Base-by-base conservation (phyloP, 1,284 basidiomycete genomes). In the Papiliotrema nemorosa region DNA sequence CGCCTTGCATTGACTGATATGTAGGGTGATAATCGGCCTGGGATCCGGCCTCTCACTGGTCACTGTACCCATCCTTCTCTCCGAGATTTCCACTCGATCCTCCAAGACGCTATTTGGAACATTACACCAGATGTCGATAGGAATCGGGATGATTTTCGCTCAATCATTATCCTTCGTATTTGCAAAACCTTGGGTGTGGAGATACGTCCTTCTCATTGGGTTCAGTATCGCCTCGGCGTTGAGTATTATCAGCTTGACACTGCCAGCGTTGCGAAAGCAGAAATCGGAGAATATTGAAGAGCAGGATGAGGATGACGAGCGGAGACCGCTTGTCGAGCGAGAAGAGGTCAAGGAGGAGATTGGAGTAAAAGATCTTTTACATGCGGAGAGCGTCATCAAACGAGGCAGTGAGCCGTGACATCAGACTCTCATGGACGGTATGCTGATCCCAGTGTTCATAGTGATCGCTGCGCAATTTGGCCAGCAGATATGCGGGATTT, bases 31-130 rank as follows among this genome's bases (percentile, higher is more conserved):
- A 22, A 62, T 73, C 27, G 76, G 76, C 6, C 26, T 75, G 5
- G 74, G 72, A 0, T 71, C 70, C 18, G 75, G 74, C 3, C 57
- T 76, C 2, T 66, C 64, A 7, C 66, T 73, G 1, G 69, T 72
- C 7, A 61, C 70, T 12, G 73, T 75, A 0, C 76, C 76, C 0
- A 58, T 74, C 25, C 69, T 66, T 36, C 66, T 75, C 5, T 58
- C 64, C 31, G 67, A 72, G 34, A 59, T 77, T 34, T 69, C 74
- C 1, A 74, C 76, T 0, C 29, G 59, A 2, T 25, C 52, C 16
- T 52, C 67, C 18, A 57, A 59, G 24, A 68, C 69, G 9, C 63
- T 64, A 7, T 60, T 75, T 18, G 76, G 74, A 7, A 70, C 72
- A 14, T 43, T 72, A 6, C 76, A 76, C 49, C 76, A 72, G 49